phyloP scores from a whole-genome alignment of 257 asterid genomes.

The Solanum sejunctum region DNA sequence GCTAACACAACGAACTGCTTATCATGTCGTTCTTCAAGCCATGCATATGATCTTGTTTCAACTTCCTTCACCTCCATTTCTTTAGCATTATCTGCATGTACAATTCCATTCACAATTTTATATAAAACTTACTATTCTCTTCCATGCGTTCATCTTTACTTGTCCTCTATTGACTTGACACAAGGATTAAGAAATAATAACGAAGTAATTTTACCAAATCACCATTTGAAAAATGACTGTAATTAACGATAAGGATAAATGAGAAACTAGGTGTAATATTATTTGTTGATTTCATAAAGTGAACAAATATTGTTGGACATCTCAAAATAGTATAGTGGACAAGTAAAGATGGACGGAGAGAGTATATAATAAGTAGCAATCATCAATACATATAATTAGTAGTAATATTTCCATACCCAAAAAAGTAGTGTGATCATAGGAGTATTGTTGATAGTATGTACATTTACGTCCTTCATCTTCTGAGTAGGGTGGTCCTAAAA shows the following conservation, averaged over 20 bases:
- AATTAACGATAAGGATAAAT: no score
- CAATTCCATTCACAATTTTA: background rate
- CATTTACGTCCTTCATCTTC: constrained; percentile 14
- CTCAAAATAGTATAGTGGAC: no score
- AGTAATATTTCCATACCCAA: background rate
- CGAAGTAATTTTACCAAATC: no score
- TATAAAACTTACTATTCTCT: background rate
- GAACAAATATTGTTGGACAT: no score
- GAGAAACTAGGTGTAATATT: no score
- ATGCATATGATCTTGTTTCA: background rate
- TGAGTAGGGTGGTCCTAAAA: constrained; percentile 24
- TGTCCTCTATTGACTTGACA: no score
- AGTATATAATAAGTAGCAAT: no score
- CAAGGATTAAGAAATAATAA: no score
- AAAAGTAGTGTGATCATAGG: background rate
- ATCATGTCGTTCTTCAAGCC: constrained; percentile 16
- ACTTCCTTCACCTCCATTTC: background rate
- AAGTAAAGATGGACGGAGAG: no score
- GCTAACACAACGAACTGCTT: constrained; percentile 2
- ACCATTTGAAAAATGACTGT: no score
- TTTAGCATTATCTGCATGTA: background rate
- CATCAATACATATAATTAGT: background rate
- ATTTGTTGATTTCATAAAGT: no score
- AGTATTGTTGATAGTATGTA: constrained; percentile 3
- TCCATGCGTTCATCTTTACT: no score